Conservation (phyloP, 352 stramenopile species). For the Phytophthora syringae region DNA sequence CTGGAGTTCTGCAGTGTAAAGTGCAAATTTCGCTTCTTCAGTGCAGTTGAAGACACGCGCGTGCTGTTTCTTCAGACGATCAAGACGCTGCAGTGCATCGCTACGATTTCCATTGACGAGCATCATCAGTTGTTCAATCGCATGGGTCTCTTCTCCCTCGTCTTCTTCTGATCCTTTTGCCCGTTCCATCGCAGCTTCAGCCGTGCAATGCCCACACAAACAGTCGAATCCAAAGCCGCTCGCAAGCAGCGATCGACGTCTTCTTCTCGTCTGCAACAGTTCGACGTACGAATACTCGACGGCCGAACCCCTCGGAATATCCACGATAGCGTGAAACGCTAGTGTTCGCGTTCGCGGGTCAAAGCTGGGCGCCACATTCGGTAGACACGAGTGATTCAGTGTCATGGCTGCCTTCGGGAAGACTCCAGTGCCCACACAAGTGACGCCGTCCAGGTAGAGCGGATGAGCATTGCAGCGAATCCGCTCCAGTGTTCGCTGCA, state of each 20-base stretch:
- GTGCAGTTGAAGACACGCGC: slow-evolving; percentile 26
- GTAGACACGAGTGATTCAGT: slow-evolving; percentile 52
- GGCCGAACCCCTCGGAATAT: slow-evolving; percentile 25
- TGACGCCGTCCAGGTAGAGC: too few relatives aligned
- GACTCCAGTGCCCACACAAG: slow-evolving; percentile 51
- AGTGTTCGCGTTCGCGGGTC: slow-evolving; percentile 53
- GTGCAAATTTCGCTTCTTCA: slow-evolving; percentile 46
- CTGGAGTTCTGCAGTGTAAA: slow-evolving; percentile 51
- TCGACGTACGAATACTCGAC: slow-evolving; percentile 73
- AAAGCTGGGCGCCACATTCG: slow-evolving; percentile 66
- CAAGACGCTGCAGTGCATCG: slow-evolving; percentile 20
- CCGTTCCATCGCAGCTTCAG: slow-evolving; percentile 13
- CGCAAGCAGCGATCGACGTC: slow-evolving; percentile 43
- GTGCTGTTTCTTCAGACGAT: slow-evolving; percentile 16
- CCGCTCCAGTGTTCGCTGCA: slow-evolving; percentile 24
- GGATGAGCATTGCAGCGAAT: too few relatives aligned
- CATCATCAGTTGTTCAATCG: slow-evolving; percentile 45
- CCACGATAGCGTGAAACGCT: slow-evolving; percentile 47
- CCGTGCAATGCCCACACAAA: slow-evolving; percentile 47
- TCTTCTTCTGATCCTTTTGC: background rate
- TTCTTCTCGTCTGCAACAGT: slow-evolving; percentile 39
- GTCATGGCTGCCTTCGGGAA: slow-evolving; percentile 75
- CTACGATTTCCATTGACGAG: slow-evolving; percentile 14
- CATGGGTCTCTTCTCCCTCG: slow-evolving; percentile 18
- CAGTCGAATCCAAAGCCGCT: slow-evolving; percentile 66